A percentile compares a stretch with the other conserved stretches of the same genome.
Evolutionary conservation across 2,329 filamentous ascomycete species (phyloP).

Genomic region (Aureobasidium mangrovei): DNA sequence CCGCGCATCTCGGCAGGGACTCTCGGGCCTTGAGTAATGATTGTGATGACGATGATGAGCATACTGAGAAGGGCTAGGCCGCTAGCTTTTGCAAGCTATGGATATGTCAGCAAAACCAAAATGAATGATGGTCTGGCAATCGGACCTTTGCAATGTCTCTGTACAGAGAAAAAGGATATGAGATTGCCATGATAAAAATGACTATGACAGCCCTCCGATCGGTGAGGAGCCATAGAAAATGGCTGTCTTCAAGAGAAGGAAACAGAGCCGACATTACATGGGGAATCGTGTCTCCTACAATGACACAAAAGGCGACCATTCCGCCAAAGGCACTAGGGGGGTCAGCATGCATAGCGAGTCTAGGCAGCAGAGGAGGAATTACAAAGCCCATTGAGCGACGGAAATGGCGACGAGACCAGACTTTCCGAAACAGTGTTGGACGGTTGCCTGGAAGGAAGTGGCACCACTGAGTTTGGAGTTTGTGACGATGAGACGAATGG

Average conservation of each 20-base stretch:
- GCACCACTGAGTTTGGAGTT: constrained; percentile 95
- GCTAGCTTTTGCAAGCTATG: constrained; percentile 85
- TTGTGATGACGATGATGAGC: constrained; percentile 78
- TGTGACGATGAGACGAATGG: constrained; percentile 90
- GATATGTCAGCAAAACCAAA: not conserved
- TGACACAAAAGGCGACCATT: constrained; percentile 97
- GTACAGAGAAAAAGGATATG: constrained; percentile 86
- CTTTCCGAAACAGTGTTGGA: constrained; percentile 89
- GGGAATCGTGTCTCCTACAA: constrained; percentile 92
- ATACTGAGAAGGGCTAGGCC: constrained; percentile 90
- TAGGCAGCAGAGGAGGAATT: constrained; percentile 21
- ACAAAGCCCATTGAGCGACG: constrained; percentile 91
- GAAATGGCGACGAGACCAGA: constrained; percentile 82
- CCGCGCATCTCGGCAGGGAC: constrained; percentile 66
- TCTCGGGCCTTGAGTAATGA: constrained; percentile 72
- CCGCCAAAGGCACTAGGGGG: constrained; percentile 73
- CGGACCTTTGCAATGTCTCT: constrained; percentile 90
- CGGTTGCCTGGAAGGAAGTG: constrained; percentile 89
- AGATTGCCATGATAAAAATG: constrained; percentile 77
- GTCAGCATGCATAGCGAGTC: not conserved
- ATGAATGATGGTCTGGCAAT: not conserved
- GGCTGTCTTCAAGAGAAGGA: constrained; percentile 61
- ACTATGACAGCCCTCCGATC: constrained; percentile 77
- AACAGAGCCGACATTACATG: constrained; percentile 78
- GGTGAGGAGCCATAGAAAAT: constrained; percentile 73